A percentile compares a stretch with the other conserved stretches of the same genome.
These are phyloP conservation scores for Pseudogymnoascus sp. DNA, from an alignment of 2,329 filamentous ascomycete species.

Conservation along the genomic window DNA sequence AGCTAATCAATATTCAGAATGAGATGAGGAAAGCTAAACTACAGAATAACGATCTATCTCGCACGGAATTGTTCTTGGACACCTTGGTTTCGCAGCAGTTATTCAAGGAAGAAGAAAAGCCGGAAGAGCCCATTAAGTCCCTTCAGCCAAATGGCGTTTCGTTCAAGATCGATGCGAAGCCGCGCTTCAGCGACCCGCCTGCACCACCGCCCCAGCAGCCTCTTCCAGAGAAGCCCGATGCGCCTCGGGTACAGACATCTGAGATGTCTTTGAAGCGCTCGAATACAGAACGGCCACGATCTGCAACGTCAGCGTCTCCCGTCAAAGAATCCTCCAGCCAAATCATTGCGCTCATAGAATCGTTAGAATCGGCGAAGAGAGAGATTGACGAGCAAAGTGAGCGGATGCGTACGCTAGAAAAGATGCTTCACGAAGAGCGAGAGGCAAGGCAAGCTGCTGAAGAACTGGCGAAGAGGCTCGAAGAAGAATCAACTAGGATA, in stretches of 20 bases:
- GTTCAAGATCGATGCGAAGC: slow-evolving; percentile 63
- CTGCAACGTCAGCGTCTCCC: slow-evolving; percentile 38
- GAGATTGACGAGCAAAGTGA: slow-evolving; percentile 78
- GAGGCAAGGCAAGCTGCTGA: slow-evolving; percentile 77
- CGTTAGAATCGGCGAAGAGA: slow-evolving; percentile 71
- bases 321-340: slow-evolving; percentile 55
- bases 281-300: slow-evolving; percentile 66
- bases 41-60: slow-evolving; percentile 75
- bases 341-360: slow-evolving; percentile 76
- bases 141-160: slow-evolving; percentile 37
- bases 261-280: slow-evolving; percentile 62
- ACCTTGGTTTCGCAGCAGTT: slow-evolving; percentile 66
- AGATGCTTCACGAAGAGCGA: slow-evolving; percentile 68
- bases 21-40: slow-evolving; percentile 87
- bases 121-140: slow-evolving; percentile 39
- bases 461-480: slow-evolving; percentile 64
- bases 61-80: slow-evolving; percentile 74
- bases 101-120: slow-evolving; percentile 48
- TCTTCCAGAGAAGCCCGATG: slow-evolving; percentile 85
- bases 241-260: slow-evolving; percentile 38
- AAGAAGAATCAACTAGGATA: slow-evolving; percentile 44
- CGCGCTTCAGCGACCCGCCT: slow-evolving; percentile 84
- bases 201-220: slow-evolving; percentile 90
- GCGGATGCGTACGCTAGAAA: slow-evolving; percentile 73
- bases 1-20: slow-evolving; percentile 41